These are phyloP conservation scores for Fusarium kyushuense DNA, from an alignment of 2,329 filamentous ascomycete species.

Conservation along the genomic window DNA sequence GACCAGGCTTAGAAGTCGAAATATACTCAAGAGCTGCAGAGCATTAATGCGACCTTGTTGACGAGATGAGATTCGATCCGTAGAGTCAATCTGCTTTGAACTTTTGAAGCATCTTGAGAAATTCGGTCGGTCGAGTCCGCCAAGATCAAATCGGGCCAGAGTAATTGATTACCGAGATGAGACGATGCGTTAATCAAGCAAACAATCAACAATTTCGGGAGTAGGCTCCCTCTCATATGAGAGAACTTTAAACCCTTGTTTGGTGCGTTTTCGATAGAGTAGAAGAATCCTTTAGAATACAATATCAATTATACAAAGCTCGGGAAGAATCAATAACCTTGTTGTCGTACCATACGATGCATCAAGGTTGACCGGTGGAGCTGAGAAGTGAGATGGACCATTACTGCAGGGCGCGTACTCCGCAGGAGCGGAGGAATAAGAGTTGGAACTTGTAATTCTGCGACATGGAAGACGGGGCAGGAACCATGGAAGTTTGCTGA, in stretches of 20 bases:
- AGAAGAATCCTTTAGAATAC: conserved; percentile 12
- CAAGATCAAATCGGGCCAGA: conserved; percentile 22
- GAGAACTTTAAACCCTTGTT: conserved; percentile 22
- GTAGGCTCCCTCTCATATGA: neutral
- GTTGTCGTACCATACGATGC: neutral
- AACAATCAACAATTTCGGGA: conserved; percentile 1
- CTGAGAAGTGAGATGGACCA: conserved; percentile 1
- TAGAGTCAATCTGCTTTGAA: conserved; percentile 4
- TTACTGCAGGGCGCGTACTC: neutral
- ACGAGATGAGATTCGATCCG: conserved; percentile 15
- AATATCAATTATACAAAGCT: conserved; percentile 17
- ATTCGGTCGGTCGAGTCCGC: conserved; percentile 19
- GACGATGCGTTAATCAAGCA: conserved; percentile 16
- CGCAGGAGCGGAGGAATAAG: conserved; percentile 22
- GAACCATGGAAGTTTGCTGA: conserved; percentile 33
- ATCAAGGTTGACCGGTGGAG: conserved; percentile 13
- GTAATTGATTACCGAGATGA: conserved; percentile 31
- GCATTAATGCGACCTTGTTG: conserved; percentile 7
- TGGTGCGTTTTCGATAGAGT: conserved; percentile 27
- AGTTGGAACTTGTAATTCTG: conserved; percentile 37
- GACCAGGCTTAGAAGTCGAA: neutral
- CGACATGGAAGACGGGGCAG: conserved; percentile 29
- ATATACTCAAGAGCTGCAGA: conserved; percentile 10
- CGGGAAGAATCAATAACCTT: neutral
- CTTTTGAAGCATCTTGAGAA: conserved; percentile 9